A percentile compares a stretch with the other conserved stretches of the same genome.
Conservation (phyloP, 2,329 filamentous ascomycete genomes). For the Arthrobotrys iridis region DNA sequence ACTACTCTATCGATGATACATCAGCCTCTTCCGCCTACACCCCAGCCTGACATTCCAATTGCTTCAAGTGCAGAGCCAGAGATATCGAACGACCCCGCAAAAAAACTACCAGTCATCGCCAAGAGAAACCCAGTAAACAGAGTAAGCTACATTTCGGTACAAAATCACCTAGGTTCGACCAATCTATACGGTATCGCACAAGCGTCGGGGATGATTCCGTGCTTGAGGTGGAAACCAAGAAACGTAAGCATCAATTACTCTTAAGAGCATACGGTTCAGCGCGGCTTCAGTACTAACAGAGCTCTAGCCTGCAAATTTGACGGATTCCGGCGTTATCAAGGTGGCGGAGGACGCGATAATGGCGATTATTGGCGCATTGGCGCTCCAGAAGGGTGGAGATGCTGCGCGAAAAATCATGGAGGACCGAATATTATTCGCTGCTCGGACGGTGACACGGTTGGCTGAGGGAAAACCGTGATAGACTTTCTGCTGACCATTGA, state of each 20-base stretch:
- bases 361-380: conserved; percentile 86
- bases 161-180: conserved; percentile 71
- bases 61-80: conserved; percentile 59
- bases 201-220: conserved; percentile 75
- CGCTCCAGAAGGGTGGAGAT: conserved; percentile 85
- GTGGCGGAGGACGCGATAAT: conserved; percentile 82
- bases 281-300: conserved; percentile 5
- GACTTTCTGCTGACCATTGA: background rate
- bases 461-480: background rate
- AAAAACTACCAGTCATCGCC: conserved; percentile 76
- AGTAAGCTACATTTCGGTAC: conserved; percentile 71
- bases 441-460: conserved; percentile 12
- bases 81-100: conserved; percentile 69
- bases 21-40: conserved; percentile 4
- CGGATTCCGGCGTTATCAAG: conserved; percentile 76
- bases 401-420: conserved; percentile 78
- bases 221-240: conserved; percentile 88
- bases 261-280: background rate
- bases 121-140: conserved; percentile 66
- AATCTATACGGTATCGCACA: conserved; percentile 75
- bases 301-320: conserved; percentile 72
- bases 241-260: conserved; percentile 67
- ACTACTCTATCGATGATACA: conserved; percentile 47
- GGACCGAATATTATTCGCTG: conserved; percentile 73
- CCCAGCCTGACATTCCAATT: background rate